Conservation (phyloP, 352 stramenopile species). For the Globisporangium solare region DNA sequence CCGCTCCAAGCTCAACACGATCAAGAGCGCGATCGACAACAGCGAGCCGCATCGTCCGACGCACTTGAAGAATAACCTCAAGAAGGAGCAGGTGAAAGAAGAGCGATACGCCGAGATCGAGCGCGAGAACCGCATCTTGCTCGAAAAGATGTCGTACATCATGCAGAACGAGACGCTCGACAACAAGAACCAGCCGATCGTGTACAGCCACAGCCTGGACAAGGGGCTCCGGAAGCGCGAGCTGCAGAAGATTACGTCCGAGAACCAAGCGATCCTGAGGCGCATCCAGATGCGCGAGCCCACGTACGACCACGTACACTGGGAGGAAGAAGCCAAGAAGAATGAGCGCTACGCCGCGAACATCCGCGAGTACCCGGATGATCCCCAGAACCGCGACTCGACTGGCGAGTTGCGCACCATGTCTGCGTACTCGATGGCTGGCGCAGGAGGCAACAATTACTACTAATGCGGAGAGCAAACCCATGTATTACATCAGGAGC, state of each 20-base stretch:
- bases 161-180: conserved; percentile 86
- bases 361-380: conserved; percentile 82
- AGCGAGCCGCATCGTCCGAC: conserved; percentile 85
- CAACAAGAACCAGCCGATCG: conserved; percentile 81
- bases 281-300: conserved; percentile 89
- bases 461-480: background rate
- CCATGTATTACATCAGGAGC: too few relatives aligned
- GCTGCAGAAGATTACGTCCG: conserved; percentile 80
- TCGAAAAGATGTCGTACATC: conserved; percentile 98
- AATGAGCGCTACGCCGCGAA: conserved; percentile 85
- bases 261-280: conserved; percentile 85
- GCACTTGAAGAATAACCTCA: conserved; percentile 94
- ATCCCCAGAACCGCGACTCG: conserved; percentile 29
- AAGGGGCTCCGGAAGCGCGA: conserved; percentile 79
- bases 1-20: conserved; percentile 67
- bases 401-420: conserved; percentile 43
- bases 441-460: conserved; percentile 39
- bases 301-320: conserved; percentile 88
- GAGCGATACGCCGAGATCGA: conserved; percentile 94
- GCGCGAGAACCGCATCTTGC: conserved; percentile 94
- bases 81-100: conserved; percentile 97
- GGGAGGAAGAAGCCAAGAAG: conserved; percentile 84
- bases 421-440: conserved; percentile 51
- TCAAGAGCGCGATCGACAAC: conserved; percentile 96
- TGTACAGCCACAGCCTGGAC: conserved; percentile 80